Evolutionary conservation across 2,329 filamentous ascomycete genomes (phyloP), one percentile per base, ranked within the genome.

Genomic region (Aspergillus niger): DNA sequence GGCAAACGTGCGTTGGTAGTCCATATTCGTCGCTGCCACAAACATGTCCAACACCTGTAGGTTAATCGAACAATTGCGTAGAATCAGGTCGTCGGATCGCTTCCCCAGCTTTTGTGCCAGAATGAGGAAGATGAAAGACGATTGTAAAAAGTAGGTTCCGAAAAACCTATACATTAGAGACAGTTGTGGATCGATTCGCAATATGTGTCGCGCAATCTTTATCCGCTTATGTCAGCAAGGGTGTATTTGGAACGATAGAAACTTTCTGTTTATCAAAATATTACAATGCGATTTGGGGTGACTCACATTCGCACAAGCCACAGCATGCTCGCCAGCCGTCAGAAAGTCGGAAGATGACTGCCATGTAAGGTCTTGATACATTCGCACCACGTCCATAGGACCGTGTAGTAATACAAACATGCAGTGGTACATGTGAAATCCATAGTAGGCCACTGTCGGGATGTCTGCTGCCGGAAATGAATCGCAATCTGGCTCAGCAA

Each of bases 361-460:
- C 52, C 52, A 55, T 20, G 26, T 17, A 44, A 47, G 39, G 15
- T 55, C 52, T 5, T 55, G 52, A 44, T 55, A 55, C 52, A 55
- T 47, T 11, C 38, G 52, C 20, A 55, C 52, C 38, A 55, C 52
- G 44, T 55, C 52, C 52, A 55, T 55, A 5, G 24, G 52, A 22
- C 52, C 52, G 32, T 55, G 26, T 8, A 55, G 39, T 3, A 55
- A 26, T 8, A 55, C 52, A 20, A 55, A 55, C 52, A 55, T 55
- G 39, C 52, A 55, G 11, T 55, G 52, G 38, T 55, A 55, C 52
- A 55, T 55, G 24, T 55, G 52, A 17, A 55, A 55, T 26, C 52
- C 52, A 32, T 55, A 55, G 13, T 55, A 55, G 11, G 52, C 52
- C 15, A 55, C 52, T 5, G 52, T 15, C 7, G 52, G 52, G 26